Evolutionary conservation across 2,329 filamentous ascomycete species (phyloP), one percentile per base, ranked within the genome.

Genomic region (Xylaria arbuscula): DNA sequence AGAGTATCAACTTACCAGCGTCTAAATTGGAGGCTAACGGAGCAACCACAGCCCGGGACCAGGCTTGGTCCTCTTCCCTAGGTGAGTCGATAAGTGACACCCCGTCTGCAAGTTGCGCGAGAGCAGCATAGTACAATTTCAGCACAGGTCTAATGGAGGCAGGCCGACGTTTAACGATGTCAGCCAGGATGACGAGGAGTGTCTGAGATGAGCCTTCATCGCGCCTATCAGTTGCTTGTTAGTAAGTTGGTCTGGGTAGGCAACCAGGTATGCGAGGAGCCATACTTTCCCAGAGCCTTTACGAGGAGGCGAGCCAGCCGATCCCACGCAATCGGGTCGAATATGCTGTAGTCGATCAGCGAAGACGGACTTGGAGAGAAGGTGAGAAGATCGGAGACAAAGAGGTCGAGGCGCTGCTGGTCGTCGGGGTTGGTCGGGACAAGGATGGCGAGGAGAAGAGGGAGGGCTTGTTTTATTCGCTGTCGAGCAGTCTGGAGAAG

Each of bases 371-470:
- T 24, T 15, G 64, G 50, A 11, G 63, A 66, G 32, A 72, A 62
- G 40, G 38, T 40, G 17, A 59, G 60, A 51, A 85, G 76, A 68
- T 87, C 85, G n/a, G 74, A 73, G 47, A 82, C 79, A 65, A 89
- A 83, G 32, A 74, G 67, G 53, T 80, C 77, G 42, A 89, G 77
- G 62, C 88, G 82, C 40, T 76, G 76, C 48, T 85, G 76, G 76
- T 90, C 88, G 59, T 85, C 82, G 55, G 75, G 47, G 60, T 77
- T 75, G 19, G 76, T 76, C 9, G 80, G 74, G 38, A 83, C 82
- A 77, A 87, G 88, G 70, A 87, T 83, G 13, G 82, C 80, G 24
- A 87, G 76, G 32, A 89, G 77, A 9, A 89, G 79, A 38, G 81
- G 82, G 38, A 86, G 78, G 55, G 83, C 85, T 47, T 75, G 72